Conservation (phyloP, 257 asterid genomes). For the Ilex asprella region DNA sequence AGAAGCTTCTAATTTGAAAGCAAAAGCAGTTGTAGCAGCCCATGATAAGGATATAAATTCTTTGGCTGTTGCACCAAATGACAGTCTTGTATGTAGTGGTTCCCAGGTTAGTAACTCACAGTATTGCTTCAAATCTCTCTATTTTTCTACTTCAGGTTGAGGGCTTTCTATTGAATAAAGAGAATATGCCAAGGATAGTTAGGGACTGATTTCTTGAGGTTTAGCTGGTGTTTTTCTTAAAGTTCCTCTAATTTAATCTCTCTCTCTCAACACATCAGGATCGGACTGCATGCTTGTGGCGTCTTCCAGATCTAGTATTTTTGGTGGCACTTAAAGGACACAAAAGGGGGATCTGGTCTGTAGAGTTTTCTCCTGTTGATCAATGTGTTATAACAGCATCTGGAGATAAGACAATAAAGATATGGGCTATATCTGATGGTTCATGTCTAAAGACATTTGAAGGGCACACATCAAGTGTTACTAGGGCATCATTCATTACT, state of each 20-base stretch:
- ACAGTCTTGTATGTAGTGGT: slow-evolving; percentile 94
- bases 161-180: background rate
- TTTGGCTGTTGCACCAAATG: slow-evolving; percentile 86
- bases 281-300: slow-evolving; percentile 92
- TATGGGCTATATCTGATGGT: slow-evolving; percentile 95
- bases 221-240: background rate
- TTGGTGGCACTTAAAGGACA: slow-evolving; percentile 80
- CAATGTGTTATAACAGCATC: slow-evolving; percentile 94
- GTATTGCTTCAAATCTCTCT: background rate
- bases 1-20: slow-evolving; percentile 52
- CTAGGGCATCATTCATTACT: slow-evolving; percentile 79
- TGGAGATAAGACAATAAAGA: slow-evolving; percentile 84
- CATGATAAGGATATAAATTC: slow-evolving; percentile 97
- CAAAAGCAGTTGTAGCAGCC: slow-evolving; percentile 87
- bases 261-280: slow-evolving; percentile 46
- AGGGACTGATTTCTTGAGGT: background rate
- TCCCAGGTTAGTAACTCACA: slow-evolving; percentile 64
- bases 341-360: slow-evolving; percentile 95
- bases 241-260: background rate
- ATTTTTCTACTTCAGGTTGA: background rate
- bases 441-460: slow-evolving; percentile 91
- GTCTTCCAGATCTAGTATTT: slow-evolving; percentile 85
- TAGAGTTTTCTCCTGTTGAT: slow-evolving; percentile 98
- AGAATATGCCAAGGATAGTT: background rate
- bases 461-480: slow-evolving; percentile 89